These are phyloP conservation scores for Halophytophthora batemanensis DNA, from an alignment of 352 stramenopile species.

Conservation along the genomic window DNA sequence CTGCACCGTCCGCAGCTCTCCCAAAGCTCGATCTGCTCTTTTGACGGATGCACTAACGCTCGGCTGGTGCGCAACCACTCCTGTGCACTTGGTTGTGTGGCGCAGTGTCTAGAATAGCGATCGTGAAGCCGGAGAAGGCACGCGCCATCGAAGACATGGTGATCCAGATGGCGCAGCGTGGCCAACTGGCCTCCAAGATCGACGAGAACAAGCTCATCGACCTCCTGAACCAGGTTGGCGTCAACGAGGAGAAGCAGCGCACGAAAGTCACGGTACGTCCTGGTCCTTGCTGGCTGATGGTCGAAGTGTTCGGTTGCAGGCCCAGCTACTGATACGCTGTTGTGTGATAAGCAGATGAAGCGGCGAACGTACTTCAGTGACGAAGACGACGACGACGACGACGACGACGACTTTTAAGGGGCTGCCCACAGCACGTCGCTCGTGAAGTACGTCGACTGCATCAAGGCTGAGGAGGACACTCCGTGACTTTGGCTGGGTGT, in stretches of 20 bases:
- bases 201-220: constrained; percentile 85
- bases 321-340: constrained; percentile 1
- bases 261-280: constrained; percentile 82
- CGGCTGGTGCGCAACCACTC: too few relatives aligned
- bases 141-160: constrained; percentile 84
- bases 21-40: not conserved
- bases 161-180: constrained; percentile 84
- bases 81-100: not conserved
- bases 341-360: constrained; percentile 59
- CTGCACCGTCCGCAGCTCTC: not conserved
- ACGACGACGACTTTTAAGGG: constrained; percentile 52
- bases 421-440: too few relatives aligned
- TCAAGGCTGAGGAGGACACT: too few relatives aligned
- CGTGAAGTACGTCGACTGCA: too few relatives aligned
- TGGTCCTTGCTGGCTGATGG: not conserved
- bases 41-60: not conserved
- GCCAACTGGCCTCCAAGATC: constrained; percentile 76
- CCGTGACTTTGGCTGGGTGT: too few relatives aligned
- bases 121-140: constrained; percentile 87
- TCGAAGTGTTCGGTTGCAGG: not conserved
- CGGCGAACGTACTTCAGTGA: constrained; percentile 87
- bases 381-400: constrained; percentile 83
- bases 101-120: constrained; percentile 82
- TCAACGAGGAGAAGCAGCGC: constrained; percentile 81
- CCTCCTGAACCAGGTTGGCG: constrained; percentile 70